phyloP scores from a whole-genome alignment of 2,329 filamentous ascomycete species.

The Plectosphaerella sp. region DNA sequence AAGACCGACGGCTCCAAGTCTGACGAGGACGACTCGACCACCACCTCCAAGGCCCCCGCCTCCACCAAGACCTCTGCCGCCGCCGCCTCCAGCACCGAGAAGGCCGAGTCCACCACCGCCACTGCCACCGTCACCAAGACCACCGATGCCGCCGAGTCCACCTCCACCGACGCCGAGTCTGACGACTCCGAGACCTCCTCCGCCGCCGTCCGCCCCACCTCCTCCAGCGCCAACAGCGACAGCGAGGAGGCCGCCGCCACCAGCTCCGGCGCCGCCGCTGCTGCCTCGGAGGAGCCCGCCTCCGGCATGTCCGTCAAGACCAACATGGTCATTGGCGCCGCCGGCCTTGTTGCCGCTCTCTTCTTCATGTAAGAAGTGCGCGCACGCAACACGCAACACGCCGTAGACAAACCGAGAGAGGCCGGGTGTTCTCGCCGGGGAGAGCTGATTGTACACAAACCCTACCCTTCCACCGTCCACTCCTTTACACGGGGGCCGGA shows the following conservation, averaged over 20 bases:
- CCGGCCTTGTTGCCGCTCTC: conserved; percentile 12
- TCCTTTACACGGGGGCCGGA: neutral
- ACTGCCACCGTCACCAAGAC: conserved; percentile 4
- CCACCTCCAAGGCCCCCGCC: conserved; percentile 9
- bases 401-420: neutral
- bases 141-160: conserved; percentile 1
- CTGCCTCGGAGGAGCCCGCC: conserved; percentile 2
- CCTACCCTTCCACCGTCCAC: conserved; percentile 3
- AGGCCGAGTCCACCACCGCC: conserved; percentile 4
- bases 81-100: conserved; percentile 7
- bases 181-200: neutral
- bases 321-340: conserved; percentile 12
- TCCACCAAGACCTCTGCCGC: conserved; percentile 10
- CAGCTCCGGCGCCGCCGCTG: neutral
- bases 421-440: neutral
- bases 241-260: neutral
- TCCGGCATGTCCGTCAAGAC: conserved; percentile 12
- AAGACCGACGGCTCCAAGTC: conserved; percentile 11
- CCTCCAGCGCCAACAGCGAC: conserved; percentile 1
- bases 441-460: conserved; percentile 10
- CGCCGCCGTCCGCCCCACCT: neutral
- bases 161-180: neutral
- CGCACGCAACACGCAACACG: conserved; percentile 2
- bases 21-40: conserved; percentile 6
- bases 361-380: conserved; percentile 1